Evolutionary conservation across 2,329 filamentous ascomycete genomes (phyloP), one percentile per base, ranked within the genome.

Genomic region (Mycosphaerella arachidis): DNA sequence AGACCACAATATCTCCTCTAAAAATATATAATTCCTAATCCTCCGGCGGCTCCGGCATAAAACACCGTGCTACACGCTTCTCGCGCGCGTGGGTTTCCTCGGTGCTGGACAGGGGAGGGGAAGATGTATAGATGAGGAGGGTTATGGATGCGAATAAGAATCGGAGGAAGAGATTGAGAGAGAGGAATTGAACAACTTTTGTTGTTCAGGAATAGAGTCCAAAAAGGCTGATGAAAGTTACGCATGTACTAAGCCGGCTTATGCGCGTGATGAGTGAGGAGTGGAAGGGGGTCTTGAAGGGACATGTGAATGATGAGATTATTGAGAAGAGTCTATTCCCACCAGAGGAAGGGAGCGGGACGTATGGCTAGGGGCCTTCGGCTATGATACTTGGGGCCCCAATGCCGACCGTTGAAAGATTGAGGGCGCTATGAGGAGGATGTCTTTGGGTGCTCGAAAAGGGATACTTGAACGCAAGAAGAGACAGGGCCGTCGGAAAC

Each of bases 21-120:
- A 24, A 24, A 24, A 1, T 2, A 24, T 2, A 24, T 24, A 24
- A 24, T 77, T 75, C 0, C 75, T 84, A 8, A 74, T 84, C 1
- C 74, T 83, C 24, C 0, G 81, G 81, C 0, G 80, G 81, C 0
- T 78, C 76, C 0, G 81, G 81, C 0, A 75, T 84, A 1, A 12
- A 84, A 84, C 81, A 0, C 80, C 81, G 0, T 81, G 80, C 0
- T 84, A 81, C 63, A 74, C 79, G 3, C 72, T 84, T 1, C 75
- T 83, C 29, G 76, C 75, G 1, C 74, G 77, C 1, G 76, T 24
- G 24, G 24, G 24, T 24, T 3, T 24, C 2, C 24, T 24, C 81
- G 5, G 61, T 80, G 16, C 20, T 63, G 8, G 61, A 63, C 70
- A 24, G 24, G 24, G 8, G 63, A 0, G 48, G 68, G 1, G 68